Percentiles rank a stretch among this genome's conserved stretches.
Evolutionary conservation across 2,329 filamentous ascomycete genomes (phyloP).

Genomic region (Cryphonectria parasitica): DNA sequence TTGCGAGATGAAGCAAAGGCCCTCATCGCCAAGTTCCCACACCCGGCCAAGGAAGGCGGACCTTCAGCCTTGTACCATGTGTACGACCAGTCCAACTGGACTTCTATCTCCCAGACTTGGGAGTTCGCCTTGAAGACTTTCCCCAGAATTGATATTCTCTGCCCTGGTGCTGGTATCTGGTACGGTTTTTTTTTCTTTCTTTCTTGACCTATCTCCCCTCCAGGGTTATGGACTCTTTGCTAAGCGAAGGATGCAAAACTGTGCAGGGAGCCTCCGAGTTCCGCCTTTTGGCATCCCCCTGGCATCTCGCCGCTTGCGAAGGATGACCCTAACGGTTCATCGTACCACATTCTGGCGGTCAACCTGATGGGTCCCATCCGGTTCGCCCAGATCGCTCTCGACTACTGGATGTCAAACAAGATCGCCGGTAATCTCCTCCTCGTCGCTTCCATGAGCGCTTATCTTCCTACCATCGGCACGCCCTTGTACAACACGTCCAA

Average conservation of each 20-base stretch:
- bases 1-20: slow-evolving; percentile 34
- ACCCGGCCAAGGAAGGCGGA: slow-evolving; percentile 9
- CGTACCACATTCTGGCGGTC: slow-evolving; percentile 32
- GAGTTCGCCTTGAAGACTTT: slow-evolving; percentile 29
- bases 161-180: slow-evolving; percentile 30
- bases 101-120: slow-evolving; percentile 35
- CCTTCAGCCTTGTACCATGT: slow-evolving; percentile 24
- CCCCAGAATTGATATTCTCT: slow-evolving; percentile 30
- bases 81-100: slow-evolving; percentile 33
- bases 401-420: slow-evolving; percentile 30
- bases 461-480: slow-evolving; percentile 22
- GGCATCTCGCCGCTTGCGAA: slow-evolving; percentile 29
- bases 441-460: slow-evolving; percentile 12
- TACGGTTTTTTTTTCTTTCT: no score
- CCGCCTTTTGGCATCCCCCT: slow-evolving; percentile 33
- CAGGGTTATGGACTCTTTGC: not conserved
- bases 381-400: slow-evolving; percentile 34
- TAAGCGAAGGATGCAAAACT: not conserved
- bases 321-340: slow-evolving; percentile 29
- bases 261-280: slow-evolving; percentile 31
- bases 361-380: slow-evolving; percentile 34
- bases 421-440: slow-evolving; percentile 22
- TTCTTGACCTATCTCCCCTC: not conserved
- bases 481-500: slow-evolving; percentile 31
- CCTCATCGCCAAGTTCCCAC: slow-evolving; percentile 28